Evolutionary conservation across 108 stramenopile species (phyloP).

Genomic region (Pinguiococcus pyrenoidosus): DNA sequence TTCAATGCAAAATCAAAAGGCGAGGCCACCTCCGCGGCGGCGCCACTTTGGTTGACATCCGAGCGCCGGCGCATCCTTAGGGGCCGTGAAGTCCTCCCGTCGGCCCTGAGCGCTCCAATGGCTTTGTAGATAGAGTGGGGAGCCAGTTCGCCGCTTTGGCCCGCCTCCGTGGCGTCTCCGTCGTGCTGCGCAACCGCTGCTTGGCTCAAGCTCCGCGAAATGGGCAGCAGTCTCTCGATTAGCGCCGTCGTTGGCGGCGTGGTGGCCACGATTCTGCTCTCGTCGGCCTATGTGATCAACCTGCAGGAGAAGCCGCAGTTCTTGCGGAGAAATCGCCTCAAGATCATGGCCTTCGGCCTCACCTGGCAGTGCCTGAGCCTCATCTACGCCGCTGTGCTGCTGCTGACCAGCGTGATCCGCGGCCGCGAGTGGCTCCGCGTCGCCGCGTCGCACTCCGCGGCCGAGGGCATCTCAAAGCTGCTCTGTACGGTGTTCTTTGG

Average conservation of each 20-base stretch:
- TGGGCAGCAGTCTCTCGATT: neutral
- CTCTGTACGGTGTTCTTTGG: too few relatives aligned
- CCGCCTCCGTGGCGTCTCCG: too few relatives aligned
- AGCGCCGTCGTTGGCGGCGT: neutral
- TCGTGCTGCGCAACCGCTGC: too few relatives aligned
- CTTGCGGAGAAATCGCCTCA: neutral
- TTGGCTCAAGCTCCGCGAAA: too few relatives aligned
- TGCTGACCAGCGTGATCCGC: conserved; percentile 8
- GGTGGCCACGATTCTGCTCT: neutral
- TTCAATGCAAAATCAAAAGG: too few relatives aligned
- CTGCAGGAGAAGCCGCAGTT: conserved; percentile 16
- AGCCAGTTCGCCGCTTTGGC: too few relatives aligned
- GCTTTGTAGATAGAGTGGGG: too few relatives aligned
- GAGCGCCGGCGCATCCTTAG: too few relatives aligned
- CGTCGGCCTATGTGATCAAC: conserved; percentile 10
- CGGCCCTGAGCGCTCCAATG: too few relatives aligned
- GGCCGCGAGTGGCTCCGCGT: conserved; percentile 13
- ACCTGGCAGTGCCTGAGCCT: conserved; percentile 16
- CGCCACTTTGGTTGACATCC: too few relatives aligned
- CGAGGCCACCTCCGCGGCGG: too few relatives aligned
- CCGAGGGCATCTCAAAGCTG: conserved; percentile 10
- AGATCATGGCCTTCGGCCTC: conserved; percentile 11
- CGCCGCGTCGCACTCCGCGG: neutral
- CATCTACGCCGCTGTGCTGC: neutral
- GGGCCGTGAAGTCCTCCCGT: too few relatives aligned